Evolutionary conservation across 305 asterid genomes (phyloP).

Genomic region (Fraxinus albicans): DNA sequence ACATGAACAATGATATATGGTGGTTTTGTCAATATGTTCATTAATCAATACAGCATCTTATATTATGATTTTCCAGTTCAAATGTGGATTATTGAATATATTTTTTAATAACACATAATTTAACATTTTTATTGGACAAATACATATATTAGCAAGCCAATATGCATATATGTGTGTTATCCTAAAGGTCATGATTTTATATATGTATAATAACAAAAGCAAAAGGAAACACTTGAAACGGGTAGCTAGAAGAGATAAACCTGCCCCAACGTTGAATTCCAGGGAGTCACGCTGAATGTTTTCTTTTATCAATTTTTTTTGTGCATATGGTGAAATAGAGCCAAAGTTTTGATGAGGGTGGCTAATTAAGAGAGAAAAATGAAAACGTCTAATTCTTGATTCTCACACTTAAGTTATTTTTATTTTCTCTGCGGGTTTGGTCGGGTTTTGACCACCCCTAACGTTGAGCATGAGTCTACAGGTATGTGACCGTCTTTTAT

Average conservation of each 20-base stretch:
- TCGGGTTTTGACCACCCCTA: too few relatives aligned
- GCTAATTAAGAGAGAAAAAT: not conserved
- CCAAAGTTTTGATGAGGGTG: not conserved
- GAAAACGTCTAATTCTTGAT: not conserved
- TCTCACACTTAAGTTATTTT: not conserved
- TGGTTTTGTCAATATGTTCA: not conserved
- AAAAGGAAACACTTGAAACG: not conserved
- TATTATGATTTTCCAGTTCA: not conserved
- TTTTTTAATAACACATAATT: not conserved
- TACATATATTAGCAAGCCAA: not conserved
- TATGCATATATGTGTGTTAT: not conserved
- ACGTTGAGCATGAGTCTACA: too few relatives aligned
- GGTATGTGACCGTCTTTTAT: too few relatives aligned
- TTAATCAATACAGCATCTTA: not conserved
- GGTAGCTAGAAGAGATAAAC: not conserved
- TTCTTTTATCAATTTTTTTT: not conserved
- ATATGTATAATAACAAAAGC: not conserved
- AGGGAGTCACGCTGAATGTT: not conserved
- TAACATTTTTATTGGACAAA: not conserved
- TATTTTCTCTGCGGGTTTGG: not conserved
- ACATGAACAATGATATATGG: not conserved
- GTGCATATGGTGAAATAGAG: too few relatives aligned
- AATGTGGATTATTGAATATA: not conserved
- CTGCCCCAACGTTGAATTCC: not conserved
- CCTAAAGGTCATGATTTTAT: not conserved